Percentiles rank a stretch among this genome's conserved stretches.
These are phyloP conservation scores for Apiospora pterosperma DNA, from an alignment of 2,329 filamentous ascomycete species.

Conservation along the genomic window DNA sequence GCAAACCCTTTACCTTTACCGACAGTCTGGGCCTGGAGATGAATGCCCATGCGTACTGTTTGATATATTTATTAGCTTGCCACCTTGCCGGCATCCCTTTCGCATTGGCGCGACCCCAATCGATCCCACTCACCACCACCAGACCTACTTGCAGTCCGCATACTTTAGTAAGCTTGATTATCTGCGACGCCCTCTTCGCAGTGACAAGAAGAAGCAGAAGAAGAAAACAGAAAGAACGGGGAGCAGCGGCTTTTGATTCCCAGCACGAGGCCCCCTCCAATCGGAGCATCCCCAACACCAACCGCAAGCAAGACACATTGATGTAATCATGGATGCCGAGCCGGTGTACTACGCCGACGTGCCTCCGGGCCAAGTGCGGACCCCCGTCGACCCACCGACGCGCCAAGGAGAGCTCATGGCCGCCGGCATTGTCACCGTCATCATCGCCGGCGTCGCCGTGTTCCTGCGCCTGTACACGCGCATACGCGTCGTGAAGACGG, in stretches of 20 bases:
- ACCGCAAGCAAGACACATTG: background rate
- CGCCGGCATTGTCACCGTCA: constrained; percentile 12
- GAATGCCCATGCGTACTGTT: too few relatives aligned
- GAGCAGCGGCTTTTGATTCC: background rate
- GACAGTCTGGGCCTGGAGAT: too few relatives aligned
- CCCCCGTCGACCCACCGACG: constrained; percentile 13
- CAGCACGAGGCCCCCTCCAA: too few relatives aligned
- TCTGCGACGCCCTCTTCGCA: background rate
- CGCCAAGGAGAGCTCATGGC: constrained; percentile 11
- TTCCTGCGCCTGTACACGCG: constrained; percentile 13
- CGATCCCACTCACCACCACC: background rate
- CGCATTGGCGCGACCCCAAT: too few relatives aligned
- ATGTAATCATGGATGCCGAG: background rate
- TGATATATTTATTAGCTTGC: too few relatives aligned
- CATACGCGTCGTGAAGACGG: constrained; percentile 10
- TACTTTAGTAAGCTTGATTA: background rate
- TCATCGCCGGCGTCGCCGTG: constrained; percentile 12
- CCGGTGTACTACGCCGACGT: constrained; percentile 12
- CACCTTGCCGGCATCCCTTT: too few relatives aligned
- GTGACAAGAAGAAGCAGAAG: too few relatives aligned
- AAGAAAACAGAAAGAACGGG: too few relatives aligned
- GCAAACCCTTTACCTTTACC: background rate
- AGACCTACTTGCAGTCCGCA: background rate
- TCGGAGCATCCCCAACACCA: background rate
- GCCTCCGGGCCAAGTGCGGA: constrained; percentile 14